Evolutionary conservation across 495 filamentous ascomycete species (phyloP).

Genomic region (Filosporella fistucella): DNA sequence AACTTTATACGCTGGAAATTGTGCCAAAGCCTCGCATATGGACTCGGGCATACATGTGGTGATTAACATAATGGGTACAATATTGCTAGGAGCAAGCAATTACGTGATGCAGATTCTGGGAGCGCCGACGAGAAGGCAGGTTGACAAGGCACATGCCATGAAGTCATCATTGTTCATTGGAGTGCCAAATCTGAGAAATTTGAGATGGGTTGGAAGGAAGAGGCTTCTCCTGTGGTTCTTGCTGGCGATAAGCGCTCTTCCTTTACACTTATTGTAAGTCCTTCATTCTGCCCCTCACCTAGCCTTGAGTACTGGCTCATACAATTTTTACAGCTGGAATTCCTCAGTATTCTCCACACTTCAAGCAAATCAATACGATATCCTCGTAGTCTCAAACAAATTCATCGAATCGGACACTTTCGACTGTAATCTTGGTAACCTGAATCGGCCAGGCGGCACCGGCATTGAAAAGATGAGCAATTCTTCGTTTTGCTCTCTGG

Average conservation of each 20-base stretch:
- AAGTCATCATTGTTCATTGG: not conserved
- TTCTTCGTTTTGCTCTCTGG: too few species aligned
- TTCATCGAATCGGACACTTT: too few species aligned
- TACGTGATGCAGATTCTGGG: not conserved
- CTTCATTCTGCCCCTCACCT: not conserved
- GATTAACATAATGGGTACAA: not conserved
- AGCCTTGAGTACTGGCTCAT: not conserved
- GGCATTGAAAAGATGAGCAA: not conserved
- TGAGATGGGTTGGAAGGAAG: not conserved
- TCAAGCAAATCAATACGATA: not conserved
- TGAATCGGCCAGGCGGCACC: not conserved
- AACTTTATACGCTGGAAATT: not conserved
- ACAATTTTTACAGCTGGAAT: not conserved
- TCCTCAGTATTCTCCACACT: not conserved
- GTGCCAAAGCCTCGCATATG: not conserved
- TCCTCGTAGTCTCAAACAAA: not conserved
- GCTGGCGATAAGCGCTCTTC: not conserved
- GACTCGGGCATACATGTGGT: not conserved
- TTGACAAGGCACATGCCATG: not conserved
- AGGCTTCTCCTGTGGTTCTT: not conserved
- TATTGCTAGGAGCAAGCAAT: not conserved
- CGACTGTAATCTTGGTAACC: not conserved
- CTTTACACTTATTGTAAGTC: not conserved
- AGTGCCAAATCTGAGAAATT: not conserved
- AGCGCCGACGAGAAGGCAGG: not conserved